Base-by-base conservation (phyloP, 2,329 filamentous ascomycete species). In the Ilyonectria robusta region DNA sequence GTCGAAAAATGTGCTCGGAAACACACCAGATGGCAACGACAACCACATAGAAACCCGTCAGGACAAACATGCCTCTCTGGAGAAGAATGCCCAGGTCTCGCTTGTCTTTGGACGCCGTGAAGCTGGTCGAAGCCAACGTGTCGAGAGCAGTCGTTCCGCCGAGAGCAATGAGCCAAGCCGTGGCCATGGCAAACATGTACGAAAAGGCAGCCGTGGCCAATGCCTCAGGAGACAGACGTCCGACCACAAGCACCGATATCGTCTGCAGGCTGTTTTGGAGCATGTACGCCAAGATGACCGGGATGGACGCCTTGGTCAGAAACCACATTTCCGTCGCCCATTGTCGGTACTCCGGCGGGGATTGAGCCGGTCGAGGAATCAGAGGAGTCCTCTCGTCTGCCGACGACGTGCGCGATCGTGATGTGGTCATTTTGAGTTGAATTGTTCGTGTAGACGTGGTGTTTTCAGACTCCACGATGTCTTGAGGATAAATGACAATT, bases 151-250 rank as follows among this genome's bases (percentile, higher is more conserved):
- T 97, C 0, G 93, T 95, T 8, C 94, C 94, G 31, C 94, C 94
- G 4, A 97, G 87, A 0, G 91, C 94, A 66, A 97, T 93, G 42
- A 97, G 87, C 94, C 94, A 97, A 0, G 91, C 94, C 1, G 93
- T 94, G 23, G 92, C 91, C 92, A 95, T 94, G 61, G 94, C 94
- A 73, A 97, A 97, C 94, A 97, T 97, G 83, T 96, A 95, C 2
- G 92, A 93, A 76, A 97, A 97, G 0, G 94, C 94, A 1, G 93
- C 92, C 0, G 92, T 93, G 0, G 94, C 93, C 7, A 97, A 83
- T 2, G 94, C 90, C 79, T 96, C 92, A 1, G 94, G 91, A 0
- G 92, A 95, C 0, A 94, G 83, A 3, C 93, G 90, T 10, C 94
- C 94, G 3, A 94, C 93, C 42, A 97, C 91, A 51, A 97, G 83